phyloP scores from a whole-genome alignment of 2,329 filamentous ascomycete genomes.

The Nothophoma quercina region DNA sequence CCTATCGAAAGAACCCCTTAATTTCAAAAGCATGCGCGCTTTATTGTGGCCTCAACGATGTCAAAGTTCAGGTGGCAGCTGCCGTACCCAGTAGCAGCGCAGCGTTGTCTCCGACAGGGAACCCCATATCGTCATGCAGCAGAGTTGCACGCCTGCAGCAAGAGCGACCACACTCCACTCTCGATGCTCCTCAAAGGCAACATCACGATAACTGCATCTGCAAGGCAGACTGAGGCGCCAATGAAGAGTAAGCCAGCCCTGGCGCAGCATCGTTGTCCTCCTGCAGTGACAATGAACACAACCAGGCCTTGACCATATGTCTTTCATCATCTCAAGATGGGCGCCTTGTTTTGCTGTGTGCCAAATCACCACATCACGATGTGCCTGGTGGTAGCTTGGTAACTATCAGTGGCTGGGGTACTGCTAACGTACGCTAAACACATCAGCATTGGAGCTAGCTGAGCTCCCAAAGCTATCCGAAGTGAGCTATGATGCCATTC shows the following conservation, averaged over 20 bases:
- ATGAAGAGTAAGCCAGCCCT: not conserved
- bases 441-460: constrained; percentile 7
- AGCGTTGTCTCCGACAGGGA: constrained; percentile 23
- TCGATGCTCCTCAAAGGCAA: constrained; percentile 6
- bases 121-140: constrained; percentile 6
- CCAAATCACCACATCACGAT: constrained; percentile 11
- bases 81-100: constrained; percentile 31
- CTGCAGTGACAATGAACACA: constrained; percentile 6
- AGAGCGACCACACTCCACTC: constrained; percentile 16
- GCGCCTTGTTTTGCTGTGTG: constrained; percentile 3
- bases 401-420: not conserved
- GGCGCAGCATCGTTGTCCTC: not conserved
- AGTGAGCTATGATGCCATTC: constrained; percentile 10
- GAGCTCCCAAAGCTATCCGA: not conserved
- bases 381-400: not conserved
- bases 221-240: constrained; percentile 7
- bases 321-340: not conserved
- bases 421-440: constrained; percentile 4
- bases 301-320: not conserved
- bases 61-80: constrained; percentile 11
- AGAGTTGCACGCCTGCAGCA: constrained; percentile 10
- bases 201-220: constrained; percentile 15
- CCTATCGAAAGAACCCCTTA: not conserved
- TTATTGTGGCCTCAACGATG: not conserved
- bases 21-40: not conserved